Evolutionary conservation across 2,329 filamentous ascomycete genomes (phyloP), one percentile per base, ranked within the genome.

Genomic region (Aspergillus glaucus): DNA sequence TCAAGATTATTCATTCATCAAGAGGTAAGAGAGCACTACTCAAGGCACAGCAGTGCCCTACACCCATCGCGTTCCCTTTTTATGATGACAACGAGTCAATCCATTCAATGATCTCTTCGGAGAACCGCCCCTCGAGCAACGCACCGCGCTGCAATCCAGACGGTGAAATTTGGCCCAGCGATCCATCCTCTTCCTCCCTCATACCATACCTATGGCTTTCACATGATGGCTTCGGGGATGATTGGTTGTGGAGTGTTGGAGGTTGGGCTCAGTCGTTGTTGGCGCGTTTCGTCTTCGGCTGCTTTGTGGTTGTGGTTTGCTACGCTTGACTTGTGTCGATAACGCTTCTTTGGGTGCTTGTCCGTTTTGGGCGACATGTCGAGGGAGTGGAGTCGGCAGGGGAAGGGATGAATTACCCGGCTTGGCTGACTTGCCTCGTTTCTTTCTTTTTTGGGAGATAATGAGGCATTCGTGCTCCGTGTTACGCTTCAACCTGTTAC

Each of bases 41-140:
- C 44, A 36, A 32, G 28, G 50, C 46, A 45, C 42, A 43, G 28
- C 39, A 19, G 22, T 24, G 12, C 12, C 10, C 12, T 26, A 17
- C 17, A 32, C 30, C 22, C 19, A 14, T 26, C n/a, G 44, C 54
- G 45, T 22, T 45, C 43, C 58, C 59, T 69, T 68, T 59, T 68
- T 59, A 78, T 74, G 77, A 80, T 78, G 78, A 79, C 75, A 78
- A 72, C 74, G 67, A 79, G 77, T 79, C 75, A 76, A 80, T 80
- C 78, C 78, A 80, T 80, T 80, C 78, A 77, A 80, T 67, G 76
- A 80, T 69, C 69, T 69, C 63, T 57, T 53, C 47, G 43, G 63
- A 63, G 62, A 66, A 67, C 66, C 67, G 59, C 66, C 67, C 62
- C 60, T 68, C 62, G 62, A 55, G 62, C 61, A 12, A 30, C 4